Conservation (phyloP, 805 yeast species). For the Candida khao-thaluensis region DNA sequence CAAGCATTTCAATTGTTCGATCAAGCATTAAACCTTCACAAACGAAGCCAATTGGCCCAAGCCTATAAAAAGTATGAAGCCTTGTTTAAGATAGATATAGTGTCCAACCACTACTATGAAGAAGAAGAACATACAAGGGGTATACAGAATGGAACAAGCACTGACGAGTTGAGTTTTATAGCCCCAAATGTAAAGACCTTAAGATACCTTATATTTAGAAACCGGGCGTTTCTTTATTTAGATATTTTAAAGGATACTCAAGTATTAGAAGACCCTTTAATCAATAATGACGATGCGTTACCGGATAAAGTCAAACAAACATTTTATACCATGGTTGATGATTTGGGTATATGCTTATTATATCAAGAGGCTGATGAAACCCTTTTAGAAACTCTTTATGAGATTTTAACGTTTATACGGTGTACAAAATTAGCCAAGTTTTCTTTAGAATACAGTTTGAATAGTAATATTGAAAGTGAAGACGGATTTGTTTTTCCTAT, state of each 20-base stretch:
- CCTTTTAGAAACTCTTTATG: constrained; percentile 49
- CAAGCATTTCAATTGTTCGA: constrained; percentile 78
- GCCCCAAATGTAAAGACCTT: constrained; percentile 74
- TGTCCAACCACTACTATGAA: constrained; percentile 45
- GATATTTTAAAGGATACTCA: constrained; percentile 27
- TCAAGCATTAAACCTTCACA: constrained; percentile 63
- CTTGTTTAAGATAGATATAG: constrained; percentile 66
- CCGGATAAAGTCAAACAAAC: constrained; percentile 19
- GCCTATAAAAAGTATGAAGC: constrained; percentile 59
- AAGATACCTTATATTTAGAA: constrained; percentile 75
- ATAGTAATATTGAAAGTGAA: constrained; percentile 42
- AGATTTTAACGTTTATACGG: constrained; percentile 51
- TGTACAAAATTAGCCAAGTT: constrained; percentile 51
- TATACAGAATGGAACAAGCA: constrained; percentile 38
- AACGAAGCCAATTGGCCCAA: constrained; percentile 41
- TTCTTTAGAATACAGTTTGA: constrained; percentile 57
- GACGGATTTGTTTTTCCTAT: constrained; percentile 29
- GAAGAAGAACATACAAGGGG: constrained; percentile 39
- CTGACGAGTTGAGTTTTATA: constrained; percentile 41
- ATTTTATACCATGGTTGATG: constrained; percentile 54
- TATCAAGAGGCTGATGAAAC: constrained; percentile 67
- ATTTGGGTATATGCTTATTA: constrained; percentile 60
- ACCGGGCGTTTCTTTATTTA: constrained; percentile 72
- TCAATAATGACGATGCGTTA: constrained; percentile 20
- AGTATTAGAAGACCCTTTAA: background rate